A percentile compares a stretch with the other conserved stretches of the same genome.
phyloP scores from a whole-genome alignment of 495 filamentous ascomycete genomes.

The Rhizodiscina lignyota region DNA sequence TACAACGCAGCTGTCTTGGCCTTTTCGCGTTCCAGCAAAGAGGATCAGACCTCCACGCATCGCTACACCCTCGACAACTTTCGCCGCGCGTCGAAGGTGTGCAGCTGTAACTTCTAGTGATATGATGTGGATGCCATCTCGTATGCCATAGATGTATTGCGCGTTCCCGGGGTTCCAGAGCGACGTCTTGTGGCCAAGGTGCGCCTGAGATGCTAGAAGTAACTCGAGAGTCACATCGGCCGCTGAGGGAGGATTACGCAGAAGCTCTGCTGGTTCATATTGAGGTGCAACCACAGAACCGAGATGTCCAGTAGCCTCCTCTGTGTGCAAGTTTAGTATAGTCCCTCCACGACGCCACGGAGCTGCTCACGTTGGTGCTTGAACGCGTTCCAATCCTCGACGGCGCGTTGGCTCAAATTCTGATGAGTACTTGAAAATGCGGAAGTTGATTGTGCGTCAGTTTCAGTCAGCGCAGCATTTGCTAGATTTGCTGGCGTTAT shows the following conservation, averaged over 20 bases:
- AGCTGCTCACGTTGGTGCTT: constrained; percentile 9
- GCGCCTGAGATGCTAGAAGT: constrained; percentile 75
- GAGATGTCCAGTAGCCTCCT: constrained; percentile 23
- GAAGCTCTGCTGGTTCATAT: constrained; percentile 51
- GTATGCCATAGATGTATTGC: constrained; percentile 85
- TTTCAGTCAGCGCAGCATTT: too few relatives aligned
- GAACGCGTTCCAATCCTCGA: too few relatives aligned
- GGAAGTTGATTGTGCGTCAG: too few relatives aligned
- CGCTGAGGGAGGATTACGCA: constrained; percentile 56
- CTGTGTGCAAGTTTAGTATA: constrained; percentile 14
- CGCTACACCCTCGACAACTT: constrained; percentile 74
- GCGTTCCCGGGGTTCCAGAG: constrained; percentile 93
- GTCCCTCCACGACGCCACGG: too few relatives aligned
- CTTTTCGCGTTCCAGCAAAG: constrained; percentile 73
- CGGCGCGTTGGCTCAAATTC: too few relatives aligned
- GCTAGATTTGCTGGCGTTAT: too few relatives aligned
- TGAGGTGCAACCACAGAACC: constrained; percentile 36
- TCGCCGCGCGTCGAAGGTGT: constrained; percentile 75
- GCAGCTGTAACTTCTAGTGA: constrained; percentile 72
- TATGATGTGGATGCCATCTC: constrained; percentile 86
- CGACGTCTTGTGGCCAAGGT: constrained; percentile 82
- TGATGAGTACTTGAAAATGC: too few relatives aligned
- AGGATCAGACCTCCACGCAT: constrained; percentile 71
- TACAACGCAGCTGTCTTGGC: constrained; percentile 63
- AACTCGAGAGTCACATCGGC: constrained; percentile 78